phyloP scores from a whole-genome alignment of 164 flowering plant genomes.

The Sedum album region DNA sequence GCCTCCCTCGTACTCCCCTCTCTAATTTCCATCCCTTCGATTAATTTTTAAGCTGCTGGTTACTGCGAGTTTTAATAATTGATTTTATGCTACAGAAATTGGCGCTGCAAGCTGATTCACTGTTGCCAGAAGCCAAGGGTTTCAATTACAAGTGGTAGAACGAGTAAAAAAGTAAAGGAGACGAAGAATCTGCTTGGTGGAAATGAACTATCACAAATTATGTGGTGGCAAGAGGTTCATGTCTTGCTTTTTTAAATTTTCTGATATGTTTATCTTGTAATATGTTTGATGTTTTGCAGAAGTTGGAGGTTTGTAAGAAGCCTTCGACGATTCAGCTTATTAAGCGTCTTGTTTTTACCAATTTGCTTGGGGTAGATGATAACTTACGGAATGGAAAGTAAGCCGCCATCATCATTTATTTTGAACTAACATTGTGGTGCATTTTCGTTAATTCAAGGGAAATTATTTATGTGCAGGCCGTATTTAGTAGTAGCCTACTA shows the following conservation, averaged over 20 bases:
- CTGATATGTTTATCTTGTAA: neutral
- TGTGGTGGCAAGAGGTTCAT: conserved; percentile 96
- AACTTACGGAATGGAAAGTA: conserved; percentile 79
- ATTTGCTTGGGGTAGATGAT: conserved; percentile 75
- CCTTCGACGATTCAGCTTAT: conserved; percentile 64
- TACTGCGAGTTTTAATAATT: too few relatives aligned
- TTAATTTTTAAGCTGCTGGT: too few relatives aligned
- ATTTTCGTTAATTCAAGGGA: neutral
- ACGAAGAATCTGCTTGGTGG: conserved; percentile 40
- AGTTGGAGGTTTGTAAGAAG: conserved; percentile 58
- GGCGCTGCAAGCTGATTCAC: conserved; percentile 18
- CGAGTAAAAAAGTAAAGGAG: conserved; percentile 43
- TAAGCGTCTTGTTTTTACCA: conserved; percentile 59
- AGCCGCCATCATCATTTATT: conserved; percentile 8
- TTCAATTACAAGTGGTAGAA: conserved; percentile 18
- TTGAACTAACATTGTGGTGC: too few relatives aligned
- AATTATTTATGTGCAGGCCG: neutral
- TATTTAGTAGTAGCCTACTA: neutral
- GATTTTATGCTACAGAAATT: conserved; percentile 10
- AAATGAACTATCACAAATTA: conserved; percentile 49
- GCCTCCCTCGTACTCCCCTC: neutral
- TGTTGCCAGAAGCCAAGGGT: conserved; percentile 31
- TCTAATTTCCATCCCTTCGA: too few relatives aligned
- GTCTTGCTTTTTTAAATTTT: neutral
- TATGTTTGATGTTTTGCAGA: conserved; percentile 41